Evolutionary conservation across 192 early-diverging fungal genomes (phyloP).

Genomic region (Coemansia sp.): DNA sequence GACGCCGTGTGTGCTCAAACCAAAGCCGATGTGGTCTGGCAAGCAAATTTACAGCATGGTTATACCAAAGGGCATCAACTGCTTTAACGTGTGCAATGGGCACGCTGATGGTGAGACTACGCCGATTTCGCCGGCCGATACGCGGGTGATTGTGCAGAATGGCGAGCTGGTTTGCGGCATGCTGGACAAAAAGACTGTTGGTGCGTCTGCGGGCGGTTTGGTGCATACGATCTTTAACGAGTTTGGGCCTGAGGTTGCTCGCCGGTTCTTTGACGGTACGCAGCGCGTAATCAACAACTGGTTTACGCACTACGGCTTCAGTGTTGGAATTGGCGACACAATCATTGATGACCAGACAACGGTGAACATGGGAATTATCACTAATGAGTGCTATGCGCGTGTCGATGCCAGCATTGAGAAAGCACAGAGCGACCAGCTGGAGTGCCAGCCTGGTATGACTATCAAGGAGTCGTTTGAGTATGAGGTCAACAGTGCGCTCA

Average conservation of each 20-base stretch:
- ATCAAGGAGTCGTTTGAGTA: constrained; percentile 89
- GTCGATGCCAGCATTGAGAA: constrained; percentile 77
- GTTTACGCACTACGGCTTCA: constrained; percentile 92
- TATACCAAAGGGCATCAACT: constrained; percentile 93
- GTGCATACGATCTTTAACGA: constrained; percentile 96
- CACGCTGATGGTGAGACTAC: constrained; percentile 79
- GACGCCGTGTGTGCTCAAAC: constrained; percentile 91
- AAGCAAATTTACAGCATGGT: constrained; percentile 95
- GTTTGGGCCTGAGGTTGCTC: constrained; percentile 83
- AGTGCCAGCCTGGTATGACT: constrained; percentile 88
- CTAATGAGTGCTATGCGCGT: constrained; percentile 70
- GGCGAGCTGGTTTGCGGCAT: constrained; percentile 93
- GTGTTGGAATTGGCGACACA: constrained; percentile 96
- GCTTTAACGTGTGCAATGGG: constrained; percentile 70
- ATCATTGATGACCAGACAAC: constrained; percentile 86
- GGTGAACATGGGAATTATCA: constrained; percentile 73
- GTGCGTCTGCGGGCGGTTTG: constrained; percentile 78
- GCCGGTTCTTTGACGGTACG: constrained; percentile 87
- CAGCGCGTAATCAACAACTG: constrained; percentile 95
- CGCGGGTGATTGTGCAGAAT: constrained; percentile 85
- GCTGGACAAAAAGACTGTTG: constrained; percentile 93
- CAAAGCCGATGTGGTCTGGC: constrained; percentile 95
- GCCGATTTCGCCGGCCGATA: constrained; percentile 84
- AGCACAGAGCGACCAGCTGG: constrained; percentile 82
- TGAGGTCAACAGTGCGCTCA: constrained; percentile 82